phyloP scores from a whole-genome alignment of 2,329 filamentous ascomycete genomes.

The Hortaea sp. region DNA sequence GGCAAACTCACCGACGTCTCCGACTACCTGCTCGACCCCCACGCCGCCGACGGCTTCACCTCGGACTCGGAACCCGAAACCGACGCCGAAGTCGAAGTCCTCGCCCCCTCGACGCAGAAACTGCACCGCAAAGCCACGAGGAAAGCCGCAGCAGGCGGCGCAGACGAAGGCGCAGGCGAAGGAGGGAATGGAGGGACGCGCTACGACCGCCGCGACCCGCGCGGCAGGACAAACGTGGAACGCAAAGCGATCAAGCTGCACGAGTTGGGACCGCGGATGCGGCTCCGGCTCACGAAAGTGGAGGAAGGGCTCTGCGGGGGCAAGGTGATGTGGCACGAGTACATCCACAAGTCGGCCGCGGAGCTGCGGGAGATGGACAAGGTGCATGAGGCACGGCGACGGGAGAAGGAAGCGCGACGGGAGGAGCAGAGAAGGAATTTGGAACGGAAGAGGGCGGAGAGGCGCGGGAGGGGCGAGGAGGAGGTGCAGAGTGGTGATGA shows the following conservation, averaged over 20 bases:
- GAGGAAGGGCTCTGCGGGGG: slow-evolving; percentile 87
- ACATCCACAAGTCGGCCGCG: slow-evolving; percentile 69
- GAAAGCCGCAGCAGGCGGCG: slow-evolving; percentile 9
- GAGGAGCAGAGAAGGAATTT: slow-evolving; percentile 83
- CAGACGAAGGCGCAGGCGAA: slow-evolving; percentile 8
- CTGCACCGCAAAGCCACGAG: slow-evolving; percentile 44
- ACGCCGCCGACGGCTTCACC: slow-evolving; percentile 71
- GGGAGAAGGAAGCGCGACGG: slow-evolving; percentile 73
- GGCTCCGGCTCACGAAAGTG: slow-evolving; percentile 81
- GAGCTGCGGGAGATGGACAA: slow-evolving; percentile 72
- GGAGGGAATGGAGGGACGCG: slow-evolving; percentile 2
- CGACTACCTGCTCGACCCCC: slow-evolving; percentile 79
- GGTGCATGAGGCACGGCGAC: slow-evolving; percentile 66
- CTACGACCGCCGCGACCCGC: slow-evolving; percentile 24
- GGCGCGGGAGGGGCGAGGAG: slow-evolving; percentile 34
- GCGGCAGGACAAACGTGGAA: slow-evolving; percentile 48
- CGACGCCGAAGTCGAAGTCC: slow-evolving; percentile 86
- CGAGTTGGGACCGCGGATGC: slow-evolving; percentile 85
- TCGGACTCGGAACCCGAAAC: slow-evolving; percentile 90
- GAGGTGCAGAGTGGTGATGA: slow-evolving; percentile 31
- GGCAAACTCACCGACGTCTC: slow-evolving; percentile 86
- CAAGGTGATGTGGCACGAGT: slow-evolving; percentile 96
- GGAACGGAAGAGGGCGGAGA: slow-evolving; percentile 68
- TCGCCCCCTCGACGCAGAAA: slow-evolving; percentile 49
- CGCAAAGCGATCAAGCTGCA: slow-evolving; percentile 83